A percentile compares a stretch with the other conserved stretches of the same genome.
Conservation (phyloP, 1,284 basidiomycete genomes). For the Bondarzewia mesenterica region DNA sequence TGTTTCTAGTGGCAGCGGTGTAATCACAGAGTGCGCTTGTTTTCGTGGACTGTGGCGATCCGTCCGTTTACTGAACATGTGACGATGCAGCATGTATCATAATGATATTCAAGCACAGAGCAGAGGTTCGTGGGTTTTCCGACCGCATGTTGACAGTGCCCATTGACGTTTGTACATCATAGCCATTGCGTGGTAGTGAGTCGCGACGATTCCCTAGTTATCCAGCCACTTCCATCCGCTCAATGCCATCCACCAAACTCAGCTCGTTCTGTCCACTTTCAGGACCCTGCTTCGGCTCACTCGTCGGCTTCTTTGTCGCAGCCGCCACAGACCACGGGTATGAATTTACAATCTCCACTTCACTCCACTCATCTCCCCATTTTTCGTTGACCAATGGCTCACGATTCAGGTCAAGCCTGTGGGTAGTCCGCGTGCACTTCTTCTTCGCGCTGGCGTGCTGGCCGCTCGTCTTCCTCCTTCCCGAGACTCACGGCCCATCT, state of each 20-base stretch:
- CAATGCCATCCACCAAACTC: no score
- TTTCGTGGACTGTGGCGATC: background rate
- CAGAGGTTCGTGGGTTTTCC: background rate
- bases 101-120: constrained; percentile 3
- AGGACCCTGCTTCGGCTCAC: constrained; percentile 17
- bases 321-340: constrained; percentile 14
- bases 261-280: constrained; percentile 16
- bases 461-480: constrained; percentile 19
- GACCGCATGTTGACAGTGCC: background rate
- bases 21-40: constrained; percentile 3
- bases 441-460: constrained; percentile 16
- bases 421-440: constrained; percentile 20
- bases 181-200: constrained; percentile 6
- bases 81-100: constrained; percentile 4
- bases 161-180: background rate
- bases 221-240: background rate
- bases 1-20: constrained; percentile 2
- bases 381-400: background rate
- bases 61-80: background rate
- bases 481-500: constrained; percentile 20
- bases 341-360: no score
- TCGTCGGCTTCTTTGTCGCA: constrained; percentile 20
- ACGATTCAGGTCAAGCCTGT: constrained; percentile 12
- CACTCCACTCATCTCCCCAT: background rate
- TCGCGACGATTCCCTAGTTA: background rate